These are phyloP conservation scores for Auxenochlorella protothecoides DNA, from an alignment of 139 green algal species.

Conservation along the genomic window DNA sequence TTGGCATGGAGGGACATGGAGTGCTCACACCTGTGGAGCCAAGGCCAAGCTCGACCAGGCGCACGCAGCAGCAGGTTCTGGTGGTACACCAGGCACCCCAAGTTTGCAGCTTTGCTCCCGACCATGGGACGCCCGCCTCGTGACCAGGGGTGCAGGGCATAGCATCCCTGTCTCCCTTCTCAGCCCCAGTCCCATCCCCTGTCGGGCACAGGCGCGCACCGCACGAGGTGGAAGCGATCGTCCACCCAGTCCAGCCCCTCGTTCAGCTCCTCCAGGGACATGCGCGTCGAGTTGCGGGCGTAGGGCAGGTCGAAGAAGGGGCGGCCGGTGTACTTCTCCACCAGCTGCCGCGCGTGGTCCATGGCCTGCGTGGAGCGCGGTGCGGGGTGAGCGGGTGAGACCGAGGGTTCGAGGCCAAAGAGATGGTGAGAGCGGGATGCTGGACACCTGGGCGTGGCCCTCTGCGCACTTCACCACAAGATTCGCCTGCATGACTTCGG, in stretches of 20 bases:
- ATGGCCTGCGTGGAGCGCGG: constrained; percentile 13
- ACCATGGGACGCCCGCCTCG: too few species aligned
- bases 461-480: too few species aligned
- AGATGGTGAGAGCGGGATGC: background rate
- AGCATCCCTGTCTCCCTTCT: background rate
- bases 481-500: too few species aligned
- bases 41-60: too few species aligned
- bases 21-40: background rate
- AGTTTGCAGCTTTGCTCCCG: too few species aligned
- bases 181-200: background rate
- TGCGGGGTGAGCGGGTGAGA: background rate
- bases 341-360: constrained; percentile 75
- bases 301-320: constrained; percentile 61
- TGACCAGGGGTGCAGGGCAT: background rate
- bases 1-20: background rate
- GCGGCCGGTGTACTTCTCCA: constrained; percentile 76
- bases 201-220: constrained; percentile 15
- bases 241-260: constrained; percentile 67
- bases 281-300: constrained; percentile 22
- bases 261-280: constrained; percentile 46
- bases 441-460: too few species aligned
- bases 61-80: too few species aligned
- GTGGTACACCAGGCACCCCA: too few species aligned
- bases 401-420: background rate
- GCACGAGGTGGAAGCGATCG: constrained; percentile 71